Evolutionary conservation across 225 moss, liverwort and hornwort species (phyloP).

Genomic region (Pleurozium schreberi): DNA sequence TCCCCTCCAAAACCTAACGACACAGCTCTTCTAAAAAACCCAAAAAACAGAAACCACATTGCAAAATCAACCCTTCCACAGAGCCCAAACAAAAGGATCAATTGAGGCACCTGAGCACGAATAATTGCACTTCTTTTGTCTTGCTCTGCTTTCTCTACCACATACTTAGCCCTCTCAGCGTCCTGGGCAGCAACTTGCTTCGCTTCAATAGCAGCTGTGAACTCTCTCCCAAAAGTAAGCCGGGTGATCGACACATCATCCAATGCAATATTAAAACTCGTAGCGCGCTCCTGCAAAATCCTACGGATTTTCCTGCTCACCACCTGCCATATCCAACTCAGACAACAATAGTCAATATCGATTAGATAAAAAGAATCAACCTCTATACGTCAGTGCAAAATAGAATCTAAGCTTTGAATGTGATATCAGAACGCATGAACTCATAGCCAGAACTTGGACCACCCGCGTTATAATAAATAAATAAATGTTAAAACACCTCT

Average conservation of each 20-base stretch:
- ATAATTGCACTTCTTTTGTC: conserved; percentile 95
- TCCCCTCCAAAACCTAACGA: not conserved
- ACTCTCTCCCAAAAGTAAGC: conserved; percentile 86
- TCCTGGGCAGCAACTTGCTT: conserved; percentile 98
- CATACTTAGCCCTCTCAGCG: conserved; percentile 91
- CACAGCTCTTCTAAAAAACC: not conserved
- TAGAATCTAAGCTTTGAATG: not conserved
- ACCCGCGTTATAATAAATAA: not conserved
- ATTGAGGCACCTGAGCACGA: conserved; percentile 58
- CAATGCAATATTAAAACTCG: conserved; percentile 75
- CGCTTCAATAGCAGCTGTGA: conserved; percentile 88
- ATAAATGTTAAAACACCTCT: not conserved
- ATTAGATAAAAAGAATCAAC: not conserved
- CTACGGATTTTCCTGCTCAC: conserved; percentile 92
- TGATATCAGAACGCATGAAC: not conserved
- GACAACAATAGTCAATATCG: not conserved
- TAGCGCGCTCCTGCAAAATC: conserved; percentile 76
- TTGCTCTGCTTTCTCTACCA: conserved; percentile 95
- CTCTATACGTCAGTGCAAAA: not conserved
- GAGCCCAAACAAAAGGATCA: not conserved
- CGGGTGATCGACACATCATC: conserved; percentile 95
- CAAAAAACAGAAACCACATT: not conserved
- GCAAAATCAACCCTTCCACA: not conserved
- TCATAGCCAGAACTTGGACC: not conserved
- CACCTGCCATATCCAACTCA: conserved; percentile 24